Evolutionary conservation across 192 early-diverging fungal genomes (phyloP).

Genomic region (Coemansia sp.): DNA sequence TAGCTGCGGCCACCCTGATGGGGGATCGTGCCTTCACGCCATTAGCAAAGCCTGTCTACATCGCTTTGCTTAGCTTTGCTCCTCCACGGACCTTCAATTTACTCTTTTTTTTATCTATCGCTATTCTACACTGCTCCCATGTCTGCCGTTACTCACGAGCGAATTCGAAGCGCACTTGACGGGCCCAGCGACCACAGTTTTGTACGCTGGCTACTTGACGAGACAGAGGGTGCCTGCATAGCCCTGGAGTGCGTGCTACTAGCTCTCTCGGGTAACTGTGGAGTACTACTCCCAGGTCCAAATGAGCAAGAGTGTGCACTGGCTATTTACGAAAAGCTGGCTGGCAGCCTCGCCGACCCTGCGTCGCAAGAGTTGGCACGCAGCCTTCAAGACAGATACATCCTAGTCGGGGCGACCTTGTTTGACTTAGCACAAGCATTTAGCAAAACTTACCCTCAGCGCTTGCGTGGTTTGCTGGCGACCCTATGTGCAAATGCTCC

Average conservation of each 20-base stretch:
- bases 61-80: background rate
- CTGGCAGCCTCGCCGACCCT: conserved; percentile 28
- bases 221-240: conserved; percentile 1
- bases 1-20: background rate
- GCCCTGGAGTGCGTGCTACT: conserved; percentile 26
- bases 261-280: background rate
- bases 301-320: conserved; percentile 21
- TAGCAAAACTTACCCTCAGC: conserved; percentile 42
- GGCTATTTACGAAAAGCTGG: conserved; percentile 36
- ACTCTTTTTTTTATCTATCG: background rate
- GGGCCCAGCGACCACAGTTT: conserved; percentile 30
- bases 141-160: background rate
- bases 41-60: too few species aligned
- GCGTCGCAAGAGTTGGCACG: conserved; percentile 20
- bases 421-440: conserved; percentile 57
- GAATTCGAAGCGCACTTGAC: conserved; percentile 10
- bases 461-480: conserved; percentile 36
- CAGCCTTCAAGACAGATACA: conserved; percentile 28
- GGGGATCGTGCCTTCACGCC: too few species aligned
- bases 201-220: conserved; percentile 28
- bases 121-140: background rate
- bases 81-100: background rate
- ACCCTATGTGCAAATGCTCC: conserved; percentile 50
- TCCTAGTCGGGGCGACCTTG: conserved; percentile 51
- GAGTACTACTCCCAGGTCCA: background rate